phyloP scores from a whole-genome alignment of 2,329 filamentous ascomycete genomes.

The Fusarium albosuccineum region DNA sequence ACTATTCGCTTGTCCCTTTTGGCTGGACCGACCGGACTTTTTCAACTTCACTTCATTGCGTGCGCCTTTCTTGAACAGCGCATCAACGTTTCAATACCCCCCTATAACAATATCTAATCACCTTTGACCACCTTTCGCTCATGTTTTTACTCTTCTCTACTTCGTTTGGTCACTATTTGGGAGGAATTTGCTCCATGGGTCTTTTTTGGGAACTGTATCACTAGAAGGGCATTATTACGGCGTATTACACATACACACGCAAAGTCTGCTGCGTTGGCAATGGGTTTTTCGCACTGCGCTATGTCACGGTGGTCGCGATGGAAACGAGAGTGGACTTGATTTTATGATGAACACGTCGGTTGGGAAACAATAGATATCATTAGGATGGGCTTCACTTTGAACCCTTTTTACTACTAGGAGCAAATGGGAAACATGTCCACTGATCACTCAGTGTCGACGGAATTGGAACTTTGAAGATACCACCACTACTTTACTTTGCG shows the following conservation, averaged over 20 bases:
- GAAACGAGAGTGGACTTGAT: slow-evolving; percentile 26
- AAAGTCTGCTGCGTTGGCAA: slow-evolving; percentile 27
- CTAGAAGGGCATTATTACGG: slow-evolving; percentile 47
- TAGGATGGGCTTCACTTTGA: slow-evolving; percentile 37
- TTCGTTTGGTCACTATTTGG: slow-evolving; percentile 38
- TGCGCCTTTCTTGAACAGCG: slow-evolving; percentile 22
- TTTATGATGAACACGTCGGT: slow-evolving; percentile 47
- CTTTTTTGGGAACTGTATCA: slow-evolving; percentile 47
- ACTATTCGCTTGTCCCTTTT: slow-evolving; percentile 33
- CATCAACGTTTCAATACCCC: slow-evolving; percentile 43
- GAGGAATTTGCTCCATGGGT: slow-evolving; percentile 39
- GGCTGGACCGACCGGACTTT: slow-evolving; percentile 46
- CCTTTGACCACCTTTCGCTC: slow-evolving; percentile 6
- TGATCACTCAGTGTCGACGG: slow-evolving; percentile 48
- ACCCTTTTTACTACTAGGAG: slow-evolving; percentile 25
- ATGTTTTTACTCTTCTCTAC: slow-evolving; percentile 26
- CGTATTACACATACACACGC: slow-evolving; percentile 45
- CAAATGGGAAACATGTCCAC: slow-evolving; percentile 45
- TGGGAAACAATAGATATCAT: slow-evolving; percentile 47
- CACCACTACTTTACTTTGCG: slow-evolving; percentile 36
- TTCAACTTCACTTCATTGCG: slow-evolving; percentile 41
- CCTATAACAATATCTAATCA: slow-evolving; percentile 43
- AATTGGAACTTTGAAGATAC: slow-evolving; percentile 43
- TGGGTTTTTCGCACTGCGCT: slow-evolving; percentile 11
- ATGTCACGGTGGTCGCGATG: slow-evolving; percentile 14